These are phyloP conservation scores for Pneumocystis sp. DNA, from an alignment of 1,139 yeast genomes.

Conservation along the genomic window DNA sequence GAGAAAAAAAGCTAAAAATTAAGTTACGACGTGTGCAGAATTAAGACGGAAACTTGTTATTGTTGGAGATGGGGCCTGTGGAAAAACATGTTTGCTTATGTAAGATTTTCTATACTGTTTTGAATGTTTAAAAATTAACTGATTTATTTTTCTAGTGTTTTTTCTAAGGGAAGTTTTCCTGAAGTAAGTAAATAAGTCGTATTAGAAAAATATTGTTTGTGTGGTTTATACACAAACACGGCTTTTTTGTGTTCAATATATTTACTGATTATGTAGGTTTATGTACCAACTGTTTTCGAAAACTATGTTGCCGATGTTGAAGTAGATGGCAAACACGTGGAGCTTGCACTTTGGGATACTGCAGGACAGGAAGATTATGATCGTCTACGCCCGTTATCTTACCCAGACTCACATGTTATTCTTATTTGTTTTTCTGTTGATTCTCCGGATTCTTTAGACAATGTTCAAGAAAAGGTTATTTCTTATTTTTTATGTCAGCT, in stretches of 20 bases:
- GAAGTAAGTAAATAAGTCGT: background rate
- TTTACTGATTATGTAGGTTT: conserved; percentile 26
- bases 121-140: conserved; percentile 18
- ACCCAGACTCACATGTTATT: conserved; percentile 54
- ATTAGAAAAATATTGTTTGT: conserved; percentile 14
- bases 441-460: conserved; percentile 49
- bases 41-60: conserved; percentile 48
- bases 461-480: conserved; percentile 31
- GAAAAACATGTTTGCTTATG: conserved; percentile 72
- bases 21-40: conserved; percentile 9
- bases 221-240: background rate
- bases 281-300: conserved; percentile 91
- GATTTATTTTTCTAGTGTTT: conserved; percentile 75
- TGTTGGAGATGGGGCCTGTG: conserved; percentile 94
- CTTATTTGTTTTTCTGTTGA: conserved; percentile 55
- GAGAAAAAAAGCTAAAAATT: background rate
- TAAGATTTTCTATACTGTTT: background rate
- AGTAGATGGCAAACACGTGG: conserved; percentile 82
- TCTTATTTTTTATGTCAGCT: background rate
- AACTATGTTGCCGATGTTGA: conserved; percentile 74
- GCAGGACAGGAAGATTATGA: conserved; percentile 79
- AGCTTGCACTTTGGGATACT: conserved; percentile 87
- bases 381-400: conserved; percentile 50
- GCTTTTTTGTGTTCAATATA: background rate
- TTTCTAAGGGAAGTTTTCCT: conserved; percentile 30